Evolutionary conservation across 2,329 filamentous ascomycete species (phyloP).

Genomic region (Xylariaceae sp.): DNA sequence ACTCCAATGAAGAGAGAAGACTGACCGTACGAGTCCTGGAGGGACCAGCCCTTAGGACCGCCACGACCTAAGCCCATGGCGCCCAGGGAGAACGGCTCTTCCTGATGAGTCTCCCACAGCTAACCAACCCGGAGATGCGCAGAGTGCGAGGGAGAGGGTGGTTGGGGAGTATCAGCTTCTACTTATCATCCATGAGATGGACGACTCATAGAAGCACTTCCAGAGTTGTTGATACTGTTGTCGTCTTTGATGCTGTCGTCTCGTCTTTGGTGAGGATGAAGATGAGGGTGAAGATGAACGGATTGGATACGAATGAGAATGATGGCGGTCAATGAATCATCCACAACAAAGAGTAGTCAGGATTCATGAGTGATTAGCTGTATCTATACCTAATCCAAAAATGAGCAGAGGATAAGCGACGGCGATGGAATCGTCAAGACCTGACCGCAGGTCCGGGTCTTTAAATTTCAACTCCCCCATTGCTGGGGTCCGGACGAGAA

Average conservation of each 20-base stretch:
- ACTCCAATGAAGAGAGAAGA: slow-evolving; percentile 17
- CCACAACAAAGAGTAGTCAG: not conserved
- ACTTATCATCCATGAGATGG: slow-evolving; percentile 13
- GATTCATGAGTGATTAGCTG: not conserved
- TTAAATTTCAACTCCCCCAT: not conserved
- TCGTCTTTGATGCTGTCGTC: not conserved
- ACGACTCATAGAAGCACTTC: not conserved
- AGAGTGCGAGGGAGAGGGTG: not conserved
- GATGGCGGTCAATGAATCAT: not conserved
- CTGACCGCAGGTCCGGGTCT: not conserved
- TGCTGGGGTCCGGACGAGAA: not conserved
- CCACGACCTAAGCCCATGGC: slow-evolving; percentile 26
- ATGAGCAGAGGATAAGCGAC: not conserved
- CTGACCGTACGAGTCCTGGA: slow-evolving; percentile 33
- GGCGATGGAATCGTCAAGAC: not conserved
- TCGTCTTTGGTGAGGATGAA: too few species aligned
- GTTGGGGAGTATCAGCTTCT: not conserved
- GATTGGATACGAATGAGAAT: too few species aligned
- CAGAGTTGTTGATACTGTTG: not conserved
- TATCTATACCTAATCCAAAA: not conserved
- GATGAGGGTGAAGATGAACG: too few species aligned
- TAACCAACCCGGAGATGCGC: not conserved
- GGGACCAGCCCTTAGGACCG: slow-evolving; percentile 30
- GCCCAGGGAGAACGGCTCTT: not conserved
- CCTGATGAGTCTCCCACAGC: not conserved